A percentile compares a stretch with the other conserved stretches of the same genome.
Evolutionary conservation across 768 basidiomycete genomes (phyloP).

Genomic region (Cyathus striatus): DNA sequence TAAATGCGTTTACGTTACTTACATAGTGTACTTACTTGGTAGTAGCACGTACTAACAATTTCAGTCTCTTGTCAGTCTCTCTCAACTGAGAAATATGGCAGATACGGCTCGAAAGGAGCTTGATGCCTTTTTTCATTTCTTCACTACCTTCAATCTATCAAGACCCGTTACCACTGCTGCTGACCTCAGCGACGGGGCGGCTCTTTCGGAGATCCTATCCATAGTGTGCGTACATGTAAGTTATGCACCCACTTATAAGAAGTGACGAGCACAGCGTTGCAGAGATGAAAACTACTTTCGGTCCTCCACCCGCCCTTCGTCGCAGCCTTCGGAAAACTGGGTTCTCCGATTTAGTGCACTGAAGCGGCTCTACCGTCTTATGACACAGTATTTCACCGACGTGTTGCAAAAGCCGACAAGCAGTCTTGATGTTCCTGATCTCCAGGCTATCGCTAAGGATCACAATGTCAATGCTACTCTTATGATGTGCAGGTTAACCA

Average conservation of each 20-base stretch:
- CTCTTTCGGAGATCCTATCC: slow-evolving; percentile 70
- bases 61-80: no score
- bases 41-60: no score
- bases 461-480: slow-evolving; percentile 60
- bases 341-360: slow-evolving; percentile 79
- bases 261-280: no score
- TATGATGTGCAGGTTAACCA: slow-evolving; percentile 72
- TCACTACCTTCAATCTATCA: slow-evolving; percentile 65
- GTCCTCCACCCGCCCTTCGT: slow-evolving; percentile 48
- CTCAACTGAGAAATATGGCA: no score
- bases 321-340: slow-evolving; percentile 81
- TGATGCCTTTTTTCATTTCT: slow-evolving; percentile 79
- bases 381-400: slow-evolving; percentile 85
- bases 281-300: slow-evolving; percentile 83
- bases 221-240: slow-evolving; percentile 56
- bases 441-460: slow-evolving; percentile 83
- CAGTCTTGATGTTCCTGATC: slow-evolving; percentile 79
- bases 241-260: no score
- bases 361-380: slow-evolving; percentile 81
- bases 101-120: slow-evolving; percentile 53
- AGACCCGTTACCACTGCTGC: slow-evolving; percentile 55
- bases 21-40: no score
- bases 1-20: no score
- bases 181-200: slow-evolving; percentile 79
- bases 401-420: slow-evolving; percentile 76